A percentile compares a stretch with the other conserved stretches of the same genome.
phyloP scores from a whole-genome alignment of 352 stramenopile genomes.

The Pythium aquatile region DNA sequence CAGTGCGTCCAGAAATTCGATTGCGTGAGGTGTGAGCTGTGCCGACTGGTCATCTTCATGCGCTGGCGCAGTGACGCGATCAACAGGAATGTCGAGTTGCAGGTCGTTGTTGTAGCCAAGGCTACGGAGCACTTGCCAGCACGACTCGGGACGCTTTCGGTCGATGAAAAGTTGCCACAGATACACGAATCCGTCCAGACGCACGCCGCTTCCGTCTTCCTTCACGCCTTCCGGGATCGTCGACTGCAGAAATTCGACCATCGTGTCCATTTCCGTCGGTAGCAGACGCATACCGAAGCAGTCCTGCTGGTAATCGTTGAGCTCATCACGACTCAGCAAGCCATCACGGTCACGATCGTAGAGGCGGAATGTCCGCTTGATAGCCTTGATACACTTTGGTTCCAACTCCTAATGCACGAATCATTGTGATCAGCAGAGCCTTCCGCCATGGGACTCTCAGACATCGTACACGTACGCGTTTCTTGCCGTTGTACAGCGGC shows the following conservation, averaged over 20 bases:
- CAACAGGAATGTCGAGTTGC: conserved; percentile 67
- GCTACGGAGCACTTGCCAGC: conserved; percentile 83
- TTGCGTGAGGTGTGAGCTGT: conserved; percentile 62
- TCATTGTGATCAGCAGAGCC: background rate
- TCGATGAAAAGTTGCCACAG: conserved; percentile 89
- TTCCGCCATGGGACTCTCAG: background rate
- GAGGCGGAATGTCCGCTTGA: conserved; percentile 86
- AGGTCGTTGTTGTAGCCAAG: conserved; percentile 84
- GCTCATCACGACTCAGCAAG: conserved; percentile 78
- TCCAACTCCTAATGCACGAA: conserved; percentile 54
- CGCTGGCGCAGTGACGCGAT: conserved; percentile 51
- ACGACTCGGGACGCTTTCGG: conserved; percentile 84
- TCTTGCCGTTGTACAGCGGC: conserved; percentile 87
- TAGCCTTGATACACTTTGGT: conserved; percentile 78
- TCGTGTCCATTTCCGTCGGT: conserved; percentile 78
- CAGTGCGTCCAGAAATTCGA: conserved; percentile 72
- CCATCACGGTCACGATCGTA: conserved; percentile 83
- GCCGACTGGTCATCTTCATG: conserved; percentile 76
- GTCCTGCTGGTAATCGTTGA: conserved; percentile 89
- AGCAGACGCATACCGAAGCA: conserved; percentile 85
- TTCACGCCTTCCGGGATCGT: conserved; percentile 67
- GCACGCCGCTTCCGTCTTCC: conserved; percentile 61
- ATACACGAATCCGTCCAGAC: conserved; percentile 78
- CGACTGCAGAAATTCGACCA: conserved; percentile 78
- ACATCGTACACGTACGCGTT: conserved; percentile 41